These are phyloP conservation scores for Castanospermum australe DNA, from an alignment of 306 rosid genomes.

Conservation along the genomic window DNA sequence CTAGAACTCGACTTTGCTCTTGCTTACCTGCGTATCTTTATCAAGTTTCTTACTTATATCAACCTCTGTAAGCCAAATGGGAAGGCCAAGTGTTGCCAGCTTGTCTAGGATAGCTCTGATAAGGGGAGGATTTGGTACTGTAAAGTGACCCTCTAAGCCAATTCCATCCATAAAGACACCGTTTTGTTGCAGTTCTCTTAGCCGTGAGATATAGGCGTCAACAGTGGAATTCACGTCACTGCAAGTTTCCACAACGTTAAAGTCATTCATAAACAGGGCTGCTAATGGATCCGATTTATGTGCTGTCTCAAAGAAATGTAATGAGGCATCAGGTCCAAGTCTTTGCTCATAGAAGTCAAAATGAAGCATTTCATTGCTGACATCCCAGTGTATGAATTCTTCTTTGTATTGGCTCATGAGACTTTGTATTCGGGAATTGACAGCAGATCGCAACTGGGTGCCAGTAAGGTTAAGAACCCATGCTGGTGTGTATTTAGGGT, in stretches of 20 bases:
- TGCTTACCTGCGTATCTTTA: slow-evolving; percentile 60
- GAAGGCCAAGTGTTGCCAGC: slow-evolving; percentile 79
- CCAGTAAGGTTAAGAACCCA: slow-evolving; percentile 78
- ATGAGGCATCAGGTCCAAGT: slow-evolving; percentile 71
- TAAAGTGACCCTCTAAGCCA: slow-evolving; percentile 88
- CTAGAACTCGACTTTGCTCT: background rate
- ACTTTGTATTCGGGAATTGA: slow-evolving; percentile 57
- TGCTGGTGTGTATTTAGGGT: slow-evolving; percentile 64
- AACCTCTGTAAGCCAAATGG: slow-evolving; percentile 91
- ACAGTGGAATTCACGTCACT: slow-evolving; percentile 73
- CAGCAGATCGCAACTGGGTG: slow-evolving; percentile 52
- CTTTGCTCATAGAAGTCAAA: slow-evolving; percentile 82
- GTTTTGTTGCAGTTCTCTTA: slow-evolving; percentile 49
- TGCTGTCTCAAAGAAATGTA: slow-evolving; percentile 65
- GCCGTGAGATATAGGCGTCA: slow-evolving; percentile 56
- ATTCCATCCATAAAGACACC: slow-evolving; percentile 85
- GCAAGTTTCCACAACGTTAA: slow-evolving; percentile 92
- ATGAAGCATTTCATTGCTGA: slow-evolving; percentile 96
- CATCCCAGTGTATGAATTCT: slow-evolving; percentile 91
- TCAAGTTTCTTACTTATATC: slow-evolving; percentile 70
- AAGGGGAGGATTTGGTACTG: slow-evolving; percentile 67
- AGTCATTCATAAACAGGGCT: slow-evolving; percentile 84
- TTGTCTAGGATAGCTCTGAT: slow-evolving; percentile 83
- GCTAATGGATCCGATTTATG: slow-evolving; percentile 76
- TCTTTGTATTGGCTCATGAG: slow-evolving; percentile 70